Evolutionary conservation across 1,284 basidiomycete species (phyloP).

Genomic region (Meira nashicola): DNA sequence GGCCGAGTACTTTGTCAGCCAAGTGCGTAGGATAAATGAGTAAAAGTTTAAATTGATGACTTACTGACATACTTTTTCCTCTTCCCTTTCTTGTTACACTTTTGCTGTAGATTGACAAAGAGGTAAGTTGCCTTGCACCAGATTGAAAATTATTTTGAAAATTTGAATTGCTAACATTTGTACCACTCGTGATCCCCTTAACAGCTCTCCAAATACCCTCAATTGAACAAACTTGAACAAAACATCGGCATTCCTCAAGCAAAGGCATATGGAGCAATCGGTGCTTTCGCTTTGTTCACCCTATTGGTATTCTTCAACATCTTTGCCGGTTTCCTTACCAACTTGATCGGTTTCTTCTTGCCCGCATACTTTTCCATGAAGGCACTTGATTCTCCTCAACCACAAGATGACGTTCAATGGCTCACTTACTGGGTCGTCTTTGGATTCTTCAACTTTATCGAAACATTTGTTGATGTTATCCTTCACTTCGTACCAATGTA

Average conservation of each 20-base stretch:
- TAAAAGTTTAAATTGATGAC: not conserved
- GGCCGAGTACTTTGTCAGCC: slow-evolving; percentile 48
- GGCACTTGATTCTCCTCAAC: slow-evolving; percentile 50
- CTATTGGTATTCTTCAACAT: slow-evolving; percentile 30
- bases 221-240: slow-evolving; percentile 65
- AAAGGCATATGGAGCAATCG: slow-evolving; percentile 84
- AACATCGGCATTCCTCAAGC: slow-evolving; percentile 72
- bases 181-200: not conserved
- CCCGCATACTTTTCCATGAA: slow-evolving; percentile 53
- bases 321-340: slow-evolving; percentile 52
- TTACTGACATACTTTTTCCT: not conserved
- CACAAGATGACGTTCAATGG: slow-evolving; percentile 53
- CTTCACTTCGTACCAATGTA: slow-evolving; percentile 74
- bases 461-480: slow-evolving; percentile 46
- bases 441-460: slow-evolving; percentile 51
- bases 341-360: slow-evolving; percentile 50
- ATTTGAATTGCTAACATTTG: not conserved
- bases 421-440: slow-evolving; percentile 54
- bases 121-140: slow-evolving; percentile 61
- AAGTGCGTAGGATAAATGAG: slow-evolving; percentile 33
- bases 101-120: slow-evolving; percentile 74
- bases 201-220: slow-evolving; percentile 82
- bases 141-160: not conserved
- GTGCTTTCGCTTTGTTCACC: slow-evolving; percentile 61
- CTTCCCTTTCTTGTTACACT: slow-evolving; percentile 1